phyloP scores from a whole-genome alignment of 1,284 basidiomycete species.

The Hemileia vastatrix region DNA sequence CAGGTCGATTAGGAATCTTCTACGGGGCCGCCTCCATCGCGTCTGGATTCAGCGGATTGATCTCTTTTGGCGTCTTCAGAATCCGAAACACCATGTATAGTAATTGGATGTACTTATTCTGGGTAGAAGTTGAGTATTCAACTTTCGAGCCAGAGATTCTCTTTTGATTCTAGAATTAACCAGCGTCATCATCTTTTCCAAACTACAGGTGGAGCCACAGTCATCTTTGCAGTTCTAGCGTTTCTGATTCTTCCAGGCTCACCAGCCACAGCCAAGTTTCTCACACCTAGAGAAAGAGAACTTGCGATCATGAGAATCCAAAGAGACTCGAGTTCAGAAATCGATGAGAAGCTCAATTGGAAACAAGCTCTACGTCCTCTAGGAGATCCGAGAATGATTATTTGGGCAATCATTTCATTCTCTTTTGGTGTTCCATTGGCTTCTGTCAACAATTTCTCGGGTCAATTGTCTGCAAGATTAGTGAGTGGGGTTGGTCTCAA shows the following conservation, averaged over 20 bases:
- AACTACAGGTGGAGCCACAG: slow-evolving; percentile 49
- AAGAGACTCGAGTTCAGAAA: slow-evolving; percentile 50
- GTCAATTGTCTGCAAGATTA: slow-evolving; percentile 52
- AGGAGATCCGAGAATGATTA: slow-evolving; percentile 48
- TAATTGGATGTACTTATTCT: neutral
- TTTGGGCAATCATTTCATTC: slow-evolving; percentile 48
- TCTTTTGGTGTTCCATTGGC: slow-evolving; percentile 51
- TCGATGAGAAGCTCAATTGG: slow-evolving; percentile 49
- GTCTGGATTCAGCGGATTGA: slow-evolving; percentile 47
- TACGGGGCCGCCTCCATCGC: slow-evolving; percentile 51
- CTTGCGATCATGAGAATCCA: slow-evolving; percentile 49
- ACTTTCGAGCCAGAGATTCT: too few species aligned
- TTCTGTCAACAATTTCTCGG: slow-evolving; percentile 52
- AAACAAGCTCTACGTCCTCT: slow-evolving; percentile 50
- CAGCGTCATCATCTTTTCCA: slow-evolving; percentile 47
- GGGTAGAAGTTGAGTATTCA: neutral
- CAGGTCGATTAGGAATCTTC: slow-evolving; percentile 50
- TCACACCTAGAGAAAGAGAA: slow-evolving; percentile 49
- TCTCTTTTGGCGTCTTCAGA: slow-evolving; percentile 37
- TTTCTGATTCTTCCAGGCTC: slow-evolving; percentile 51
- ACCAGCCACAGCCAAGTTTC: slow-evolving; percentile 48
- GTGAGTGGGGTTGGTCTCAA: too few species aligned
- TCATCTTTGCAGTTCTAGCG: slow-evolving; percentile 48
- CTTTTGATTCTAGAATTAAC: slow-evolving; percentile 46
- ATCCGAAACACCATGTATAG: slow-evolving; percentile 27